A percentile compares a stretch with the other conserved stretches of the same genome.
Evolutionary conservation across 495 filamentous ascomycete species (phyloP).

Genomic region (Apiosordaria backusii): DNA sequence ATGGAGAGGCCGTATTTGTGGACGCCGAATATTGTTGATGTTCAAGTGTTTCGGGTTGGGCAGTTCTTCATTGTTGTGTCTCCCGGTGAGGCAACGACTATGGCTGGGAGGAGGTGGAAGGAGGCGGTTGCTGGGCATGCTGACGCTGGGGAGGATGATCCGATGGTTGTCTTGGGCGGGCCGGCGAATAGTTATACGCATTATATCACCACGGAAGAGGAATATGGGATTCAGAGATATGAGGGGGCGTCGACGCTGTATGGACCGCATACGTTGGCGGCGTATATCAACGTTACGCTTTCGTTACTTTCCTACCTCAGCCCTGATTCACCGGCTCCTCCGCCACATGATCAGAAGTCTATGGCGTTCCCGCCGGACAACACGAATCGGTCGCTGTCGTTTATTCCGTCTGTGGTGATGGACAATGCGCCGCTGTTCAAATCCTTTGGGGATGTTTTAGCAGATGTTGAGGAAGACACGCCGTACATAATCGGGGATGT

Average conservation of each 20-base stretch:
- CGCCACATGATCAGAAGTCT: constrained; percentile 37
- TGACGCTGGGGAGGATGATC: constrained; percentile 45
- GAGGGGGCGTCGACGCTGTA: constrained; percentile 95
- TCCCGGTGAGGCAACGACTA: constrained; percentile 90
- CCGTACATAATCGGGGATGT: constrained; percentile 54
- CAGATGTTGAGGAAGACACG: constrained; percentile 55
- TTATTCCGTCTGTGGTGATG: constrained; percentile 75
- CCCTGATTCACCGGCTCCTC: constrained; percentile 42
- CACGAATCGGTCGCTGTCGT: constrained; percentile 70
- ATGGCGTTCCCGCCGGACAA: constrained; percentile 76
- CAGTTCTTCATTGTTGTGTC: constrained; percentile 84
- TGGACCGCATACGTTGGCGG: constrained; percentile 85
- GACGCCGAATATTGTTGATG: constrained; percentile 90
- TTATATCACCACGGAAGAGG: constrained; percentile 90
- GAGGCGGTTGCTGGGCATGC: constrained; percentile 59
- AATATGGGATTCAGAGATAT: constrained; percentile 87
- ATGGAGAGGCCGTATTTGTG: constrained; percentile 77
- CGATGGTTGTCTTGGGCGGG: constrained; percentile 83
- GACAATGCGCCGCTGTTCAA: constrained; percentile 71
- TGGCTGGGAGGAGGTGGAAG: constrained; percentile 92
- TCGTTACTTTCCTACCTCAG: constrained; percentile 68
- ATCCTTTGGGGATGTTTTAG: constrained; percentile 68
- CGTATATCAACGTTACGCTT: constrained; percentile 82
- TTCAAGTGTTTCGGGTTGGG: constrained; percentile 84
- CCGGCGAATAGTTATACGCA: constrained; percentile 96